These are phyloP conservation scores for Backusella sp. DNA, from an alignment of 192 early-diverging fungal species.

Conservation along the genomic window DNA sequence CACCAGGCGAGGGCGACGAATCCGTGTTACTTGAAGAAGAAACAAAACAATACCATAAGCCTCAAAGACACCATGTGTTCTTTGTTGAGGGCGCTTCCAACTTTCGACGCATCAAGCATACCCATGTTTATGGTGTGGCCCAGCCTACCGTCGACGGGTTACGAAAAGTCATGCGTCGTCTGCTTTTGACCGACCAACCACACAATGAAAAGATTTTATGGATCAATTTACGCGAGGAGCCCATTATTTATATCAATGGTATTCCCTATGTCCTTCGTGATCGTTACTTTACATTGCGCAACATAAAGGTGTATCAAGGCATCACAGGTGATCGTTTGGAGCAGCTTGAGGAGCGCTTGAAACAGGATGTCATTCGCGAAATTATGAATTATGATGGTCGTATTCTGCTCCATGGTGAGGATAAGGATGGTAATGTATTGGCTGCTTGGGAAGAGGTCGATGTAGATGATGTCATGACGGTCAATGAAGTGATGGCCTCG, in stretches of 20 bases:
- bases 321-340: conserved; percentile 54
- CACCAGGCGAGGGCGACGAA: background rate
- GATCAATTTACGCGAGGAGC: conserved; percentile 70
- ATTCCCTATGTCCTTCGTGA: conserved; percentile 66
- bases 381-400: conserved; percentile 45
- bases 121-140: conserved; percentile 51
- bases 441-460: conserved; percentile 62
- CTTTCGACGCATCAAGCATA: conserved; percentile 45
- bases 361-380: conserved; percentile 55
- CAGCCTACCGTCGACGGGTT: conserved; percentile 62
- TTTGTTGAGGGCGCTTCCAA: conserved; percentile 54
- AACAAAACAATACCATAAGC: background rate
- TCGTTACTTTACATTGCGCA: conserved; percentile 54
- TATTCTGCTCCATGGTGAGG: conserved; percentile 57
- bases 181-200: conserved; percentile 2
- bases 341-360: conserved; percentile 51
- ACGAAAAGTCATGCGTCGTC: conserved; percentile 41
- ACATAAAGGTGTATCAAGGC: conserved; percentile 58
- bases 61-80: conserved; percentile 17
- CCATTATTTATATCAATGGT: conserved; percentile 64
- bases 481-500: conserved; percentile 46
- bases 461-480: conserved; percentile 49
- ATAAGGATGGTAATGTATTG: conserved; percentile 40
- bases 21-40: background rate
- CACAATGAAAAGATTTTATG: conserved; percentile 42